Conservation (phyloP, 306 rosid species). For the Ceratonia siliqua region DNA sequence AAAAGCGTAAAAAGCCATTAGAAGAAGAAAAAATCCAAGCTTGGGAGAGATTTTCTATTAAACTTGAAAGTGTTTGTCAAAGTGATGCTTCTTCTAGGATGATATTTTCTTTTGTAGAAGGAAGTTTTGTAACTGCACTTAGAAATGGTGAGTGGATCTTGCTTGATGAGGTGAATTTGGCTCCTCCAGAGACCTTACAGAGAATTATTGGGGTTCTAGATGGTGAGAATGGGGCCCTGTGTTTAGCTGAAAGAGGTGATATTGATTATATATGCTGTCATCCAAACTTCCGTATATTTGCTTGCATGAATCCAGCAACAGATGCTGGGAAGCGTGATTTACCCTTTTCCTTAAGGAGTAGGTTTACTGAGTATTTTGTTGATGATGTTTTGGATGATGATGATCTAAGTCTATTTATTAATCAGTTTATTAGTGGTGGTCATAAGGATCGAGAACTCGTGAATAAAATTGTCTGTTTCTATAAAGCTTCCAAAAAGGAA, state of each 20-base stretch:
- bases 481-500: slow-evolving; percentile 66
- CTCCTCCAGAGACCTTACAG: slow-evolving; percentile 95
- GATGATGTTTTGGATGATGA: slow-evolving; percentile 82
- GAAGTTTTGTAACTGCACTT: slow-evolving; percentile 87
- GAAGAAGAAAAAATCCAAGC: slow-evolving; percentile 54
- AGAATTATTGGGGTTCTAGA: slow-evolving; percentile 88
- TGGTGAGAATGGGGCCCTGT: slow-evolving; percentile 79
- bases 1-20: slow-evolving; percentile 69
- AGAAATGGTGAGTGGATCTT: slow-evolving; percentile 91
- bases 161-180: slow-evolving; percentile 98
- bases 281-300: slow-evolving; percentile 87
- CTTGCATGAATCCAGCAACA: slow-evolving; percentile 99
- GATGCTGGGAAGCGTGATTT: slow-evolving; percentile 96
- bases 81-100: slow-evolving; percentile 62
- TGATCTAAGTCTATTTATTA: slow-evolving; percentile 70
- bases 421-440: slow-evolving; percentile 48
- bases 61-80: slow-evolving; percentile 54
- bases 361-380: slow-evolving; percentile 89
- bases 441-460: slow-evolving; percentile 45
- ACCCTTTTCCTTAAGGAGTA: slow-evolving; percentile 79
- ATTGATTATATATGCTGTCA: slow-evolving; percentile 67
- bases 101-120: slow-evolving; percentile 94
- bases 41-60: slow-evolving; percentile 66
- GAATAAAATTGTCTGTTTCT: slow-evolving; percentile 60
- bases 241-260: slow-evolving; percentile 97